Percentiles rank a stretch among this genome's conserved stretches.
Evolutionary conservation across 1,284 basidiomycete genomes (phyloP).

Genomic region (Fomitopsis pinicola): DNA sequence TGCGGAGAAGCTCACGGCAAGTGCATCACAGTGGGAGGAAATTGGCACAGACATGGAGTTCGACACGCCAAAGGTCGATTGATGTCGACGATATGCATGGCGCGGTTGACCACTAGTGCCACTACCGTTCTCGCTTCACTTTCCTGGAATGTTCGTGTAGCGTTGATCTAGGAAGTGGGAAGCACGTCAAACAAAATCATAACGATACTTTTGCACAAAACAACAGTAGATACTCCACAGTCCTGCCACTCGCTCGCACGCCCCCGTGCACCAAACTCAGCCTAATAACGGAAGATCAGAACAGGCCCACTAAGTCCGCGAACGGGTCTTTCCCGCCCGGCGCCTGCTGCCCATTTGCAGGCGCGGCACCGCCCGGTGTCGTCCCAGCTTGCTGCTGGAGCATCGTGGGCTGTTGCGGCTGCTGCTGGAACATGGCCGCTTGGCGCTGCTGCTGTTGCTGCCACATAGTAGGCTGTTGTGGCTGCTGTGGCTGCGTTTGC

Average conservation of each 20-base stretch:
- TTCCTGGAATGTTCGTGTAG: too few relatives aligned
- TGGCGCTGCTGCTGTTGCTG: constrained; percentile 17
- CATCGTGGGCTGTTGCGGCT: constrained; percentile 6
- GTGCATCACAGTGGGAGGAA: constrained; percentile 29
- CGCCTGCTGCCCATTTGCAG: constrained; percentile 18
- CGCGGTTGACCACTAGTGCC: too few relatives aligned
- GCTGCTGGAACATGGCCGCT: constrained; percentile 6
- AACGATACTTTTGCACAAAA: not conserved
- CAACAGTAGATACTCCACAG: not conserved
- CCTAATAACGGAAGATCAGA: constrained; percentile 32
- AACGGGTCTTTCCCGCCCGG: constrained; percentile 71
- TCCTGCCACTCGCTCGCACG: not conserved
- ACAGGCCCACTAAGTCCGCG: constrained; percentile 72
- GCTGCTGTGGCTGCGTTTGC: constrained; percentile 11
- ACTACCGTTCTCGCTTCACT: too few relatives aligned
- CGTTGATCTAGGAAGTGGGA: not conserved
- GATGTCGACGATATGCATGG: too few relatives aligned
- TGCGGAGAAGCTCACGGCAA: constrained; percentile 16
- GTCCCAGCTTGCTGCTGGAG: constrained; percentile 12
- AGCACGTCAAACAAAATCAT: not conserved
- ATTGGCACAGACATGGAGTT: constrained; percentile 26
- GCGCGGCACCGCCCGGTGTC: constrained; percentile 11
- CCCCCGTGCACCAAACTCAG: not conserved
- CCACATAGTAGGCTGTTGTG: constrained; percentile 1
- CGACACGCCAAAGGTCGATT: not conserved